Base-by-base conservation (phyloP, 2,329 filamentous ascomycete species). In the Penicillium paneum region DNA sequence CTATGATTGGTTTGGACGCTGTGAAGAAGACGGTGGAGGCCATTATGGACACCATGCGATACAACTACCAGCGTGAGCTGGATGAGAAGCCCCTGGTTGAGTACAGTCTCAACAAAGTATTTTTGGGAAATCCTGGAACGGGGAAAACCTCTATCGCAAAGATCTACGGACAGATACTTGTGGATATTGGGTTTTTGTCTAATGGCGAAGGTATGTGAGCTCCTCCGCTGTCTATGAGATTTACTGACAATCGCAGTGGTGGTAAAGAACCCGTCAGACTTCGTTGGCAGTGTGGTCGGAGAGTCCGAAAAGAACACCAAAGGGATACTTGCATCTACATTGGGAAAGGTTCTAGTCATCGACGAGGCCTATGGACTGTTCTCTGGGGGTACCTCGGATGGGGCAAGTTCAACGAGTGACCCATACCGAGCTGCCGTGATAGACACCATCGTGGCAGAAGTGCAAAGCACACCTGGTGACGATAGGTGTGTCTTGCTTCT, bases 91-190 rank as follows among this genome's bases (percentile, higher is more conserved):
- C 80, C 0, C 67, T 79, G 0, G 73, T 91, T 0, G 72, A 85
- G 49, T 84, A 83, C 48, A 83, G 79, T 0, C 75, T 91, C 0
- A 91, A 91, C 66, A 77, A 80, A 8, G 82, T 90, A 1, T 90
- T 92, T 52, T 66, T 91, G 0, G 89, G 89, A 0, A 81, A 79
- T 1, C 89, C 89, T 0, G 89, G 89, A 0, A 92, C 89, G 0
- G 88, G 89, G 0, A 92, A 91, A 63, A 91, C 89, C 0, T 86
- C 86, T 0, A 84, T 92, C 0, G 89, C 87, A 0, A 90, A 88
- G 65, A 70, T 90, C 0, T 91, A 91, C 59, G 88, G 86, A 0
- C 72, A 79, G 36, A 86, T 92, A 2, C 75, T 92, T 0, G 84
- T 81, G 0, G 83, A 89, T 51, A 69, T 92, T 5, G 88, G 88